Conservation (phyloP, 2,329 filamentous ascomycete genomes). For the Ophiocordyceps robertsii region DNA sequence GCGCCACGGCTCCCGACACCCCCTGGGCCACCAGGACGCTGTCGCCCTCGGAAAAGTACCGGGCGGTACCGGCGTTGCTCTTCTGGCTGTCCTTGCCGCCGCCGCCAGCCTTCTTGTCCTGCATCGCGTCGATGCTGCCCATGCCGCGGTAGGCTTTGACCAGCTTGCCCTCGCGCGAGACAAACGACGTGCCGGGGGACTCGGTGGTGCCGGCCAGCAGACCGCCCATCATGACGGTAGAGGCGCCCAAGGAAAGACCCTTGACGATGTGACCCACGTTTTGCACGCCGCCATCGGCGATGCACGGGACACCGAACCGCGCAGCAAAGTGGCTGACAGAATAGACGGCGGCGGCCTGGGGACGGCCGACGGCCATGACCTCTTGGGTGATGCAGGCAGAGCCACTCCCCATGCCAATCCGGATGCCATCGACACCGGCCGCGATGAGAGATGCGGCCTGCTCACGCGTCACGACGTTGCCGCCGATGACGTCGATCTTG, state of each 20-base stretch:
- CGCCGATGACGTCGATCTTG: slow-evolving; percentile 83
- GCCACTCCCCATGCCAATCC: slow-evolving; percentile 97
- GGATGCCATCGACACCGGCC: slow-evolving; percentile 87
- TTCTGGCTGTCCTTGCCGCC: slow-evolving; percentile 60
- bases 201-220: slow-evolving; percentile 94
- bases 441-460: slow-evolving; percentile 88
- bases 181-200: slow-evolving; percentile 91
- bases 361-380: slow-evolving; percentile 97
- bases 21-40: slow-evolving; percentile 91
- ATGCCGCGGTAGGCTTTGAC: slow-evolving; percentile 99
- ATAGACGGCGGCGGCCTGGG: slow-evolving; percentile 87
- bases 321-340: slow-evolving; percentile 81
- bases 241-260: slow-evolving; percentile 85
- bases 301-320: slow-evolving; percentile 91
- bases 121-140: slow-evolving; percentile 98
- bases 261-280: slow-evolving; percentile 99
- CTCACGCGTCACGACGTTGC: slow-evolving; percentile 95
- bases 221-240: slow-evolving; percentile 98
- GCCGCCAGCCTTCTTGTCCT: slow-evolving; percentile 87
- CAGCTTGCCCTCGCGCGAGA: slow-evolving; percentile 90
- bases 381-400: slow-evolving; percentile 98
- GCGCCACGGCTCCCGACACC: slow-evolving; percentile 75
- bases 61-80: slow-evolving; percentile 88
- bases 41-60: slow-evolving; percentile 97
- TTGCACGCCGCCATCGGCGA: slow-evolving; percentile 94